Conservation (phyloP, 2,329 filamentous ascomycete species). For the Stachybotrys chlorohalonatus region DNA sequence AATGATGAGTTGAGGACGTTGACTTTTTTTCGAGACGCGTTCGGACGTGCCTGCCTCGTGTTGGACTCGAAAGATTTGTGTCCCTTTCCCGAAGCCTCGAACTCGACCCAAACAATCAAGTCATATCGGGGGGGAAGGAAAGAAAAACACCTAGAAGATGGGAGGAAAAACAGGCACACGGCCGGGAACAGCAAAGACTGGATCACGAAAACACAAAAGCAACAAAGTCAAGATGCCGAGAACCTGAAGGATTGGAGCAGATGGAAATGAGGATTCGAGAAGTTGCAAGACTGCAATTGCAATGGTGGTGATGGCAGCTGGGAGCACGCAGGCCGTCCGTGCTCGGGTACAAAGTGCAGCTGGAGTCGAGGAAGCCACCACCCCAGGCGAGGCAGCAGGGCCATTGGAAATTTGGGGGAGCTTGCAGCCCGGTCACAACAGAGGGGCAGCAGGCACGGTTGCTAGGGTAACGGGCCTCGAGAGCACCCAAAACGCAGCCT, state of each 20-base stretch:
- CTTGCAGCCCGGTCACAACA: slow-evolving; percentile 6
- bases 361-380: background rate
- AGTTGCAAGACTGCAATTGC: background rate
- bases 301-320: background rate
- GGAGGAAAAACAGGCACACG: background rate
- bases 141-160: background rate
- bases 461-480: slow-evolving; percentile 4
- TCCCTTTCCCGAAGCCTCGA: background rate
- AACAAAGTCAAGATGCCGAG: background rate
- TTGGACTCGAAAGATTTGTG: background rate
- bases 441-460: slow-evolving; percentile 9
- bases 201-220: background rate
- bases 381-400: background rate
- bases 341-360: background rate
- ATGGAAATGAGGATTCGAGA: background rate
- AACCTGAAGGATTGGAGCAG: background rate
- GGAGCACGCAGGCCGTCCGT: background rate
- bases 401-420: background rate
- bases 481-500: no score
- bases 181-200: background rate
- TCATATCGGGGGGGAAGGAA: background rate
- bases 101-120: background rate
- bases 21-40: background rate
- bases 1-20: background rate
- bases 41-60: background rate